These are phyloP conservation scores for Fusarium coffeatum DNA, from an alignment of 2,329 filamentous ascomycete species.

Conservation along the genomic window DNA sequence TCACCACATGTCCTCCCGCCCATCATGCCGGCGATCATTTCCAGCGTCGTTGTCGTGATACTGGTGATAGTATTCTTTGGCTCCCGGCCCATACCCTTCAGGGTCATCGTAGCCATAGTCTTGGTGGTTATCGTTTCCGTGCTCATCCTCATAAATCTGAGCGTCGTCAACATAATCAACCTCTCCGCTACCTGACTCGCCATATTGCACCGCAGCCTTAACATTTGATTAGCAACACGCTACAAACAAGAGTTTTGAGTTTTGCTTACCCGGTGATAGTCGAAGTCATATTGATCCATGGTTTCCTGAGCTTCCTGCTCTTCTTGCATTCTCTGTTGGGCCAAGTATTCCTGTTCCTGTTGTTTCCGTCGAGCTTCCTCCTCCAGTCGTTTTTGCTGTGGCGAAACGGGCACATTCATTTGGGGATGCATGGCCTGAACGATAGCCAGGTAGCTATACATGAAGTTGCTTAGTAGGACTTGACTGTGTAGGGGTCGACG, in stretches of 20 bases:
- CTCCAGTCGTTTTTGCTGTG: slow-evolving; percentile 74
- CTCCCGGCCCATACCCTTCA: slow-evolving; percentile 54
- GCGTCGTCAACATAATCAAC: slow-evolving; percentile 64
- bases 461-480: slow-evolving; percentile 97
- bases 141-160: slow-evolving; percentile 65
- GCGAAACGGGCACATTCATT: slow-evolving; percentile 87
- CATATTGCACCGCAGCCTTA: slow-evolving; percentile 60
- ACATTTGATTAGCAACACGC: slow-evolving; percentile 7
- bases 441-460: slow-evolving; percentile 99
- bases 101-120: slow-evolving; percentile 54
- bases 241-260: not conserved
- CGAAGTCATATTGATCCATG: slow-evolving; percentile 64
- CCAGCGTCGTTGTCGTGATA: slow-evolving; percentile 52
- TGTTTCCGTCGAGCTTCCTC: slow-evolving; percentile 65
- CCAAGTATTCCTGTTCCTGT: slow-evolving; percentile 61
- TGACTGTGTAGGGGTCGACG: slow-evolving; percentile 92
- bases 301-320: slow-evolving; percentile 60
- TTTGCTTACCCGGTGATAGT: slow-evolving; percentile 64
- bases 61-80: slow-evolving; percentile 58
- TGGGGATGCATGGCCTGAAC: slow-evolving; percentile 99
- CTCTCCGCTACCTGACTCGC: slow-evolving; percentile 57
- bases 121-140: slow-evolving; percentile 55
- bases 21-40: slow-evolving; percentile 51
- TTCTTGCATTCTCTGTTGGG: slow-evolving; percentile 59
- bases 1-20: slow-evolving; percentile 60